Percentiles rank a stretch among this genome's conserved stretches.
Evolutionary conservation across 2,329 filamentous ascomycete species (phyloP).

Genomic region (Botrytis pseudocinerea): DNA sequence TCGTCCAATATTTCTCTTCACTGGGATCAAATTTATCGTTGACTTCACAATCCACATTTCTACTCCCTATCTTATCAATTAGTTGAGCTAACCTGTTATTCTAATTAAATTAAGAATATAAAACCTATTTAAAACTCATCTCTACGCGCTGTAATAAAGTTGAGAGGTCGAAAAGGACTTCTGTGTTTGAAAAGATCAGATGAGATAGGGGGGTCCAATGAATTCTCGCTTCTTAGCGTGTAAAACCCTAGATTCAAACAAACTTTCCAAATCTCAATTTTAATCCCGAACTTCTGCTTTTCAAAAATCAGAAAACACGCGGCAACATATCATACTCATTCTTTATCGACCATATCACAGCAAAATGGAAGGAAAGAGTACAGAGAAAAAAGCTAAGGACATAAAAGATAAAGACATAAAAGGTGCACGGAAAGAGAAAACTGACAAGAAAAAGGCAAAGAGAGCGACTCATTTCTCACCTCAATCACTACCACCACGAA

Average conservation of each 20-base stretch:
- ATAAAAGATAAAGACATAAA: background rate
- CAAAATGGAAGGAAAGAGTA: background rate
- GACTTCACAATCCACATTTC: no score
- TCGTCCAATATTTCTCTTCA: no score
- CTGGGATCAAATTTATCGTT: no score
- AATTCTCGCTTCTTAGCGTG: background rate
- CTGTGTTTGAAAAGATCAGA: background rate
- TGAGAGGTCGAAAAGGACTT: background rate
- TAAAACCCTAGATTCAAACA: background rate
- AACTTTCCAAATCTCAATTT: background rate
- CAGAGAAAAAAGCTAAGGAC: background rate
- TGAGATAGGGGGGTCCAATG: background rate
- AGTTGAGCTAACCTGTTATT: no score
- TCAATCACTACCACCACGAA: background rate
- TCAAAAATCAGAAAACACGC: background rate
- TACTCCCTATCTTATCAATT: no score
- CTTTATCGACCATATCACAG: background rate
- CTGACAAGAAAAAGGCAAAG: background rate
- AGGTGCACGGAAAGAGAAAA: background rate
- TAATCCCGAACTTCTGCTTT: no score
- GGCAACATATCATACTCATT: background rate
- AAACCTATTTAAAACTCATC: background rate
- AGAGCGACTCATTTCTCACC: background rate
- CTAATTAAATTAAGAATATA: no score
- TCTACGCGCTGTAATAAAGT: background rate